Conservation (phyloP, 495 filamentous ascomycete genomes). For the Thermothielavioides terrestris region DNA sequence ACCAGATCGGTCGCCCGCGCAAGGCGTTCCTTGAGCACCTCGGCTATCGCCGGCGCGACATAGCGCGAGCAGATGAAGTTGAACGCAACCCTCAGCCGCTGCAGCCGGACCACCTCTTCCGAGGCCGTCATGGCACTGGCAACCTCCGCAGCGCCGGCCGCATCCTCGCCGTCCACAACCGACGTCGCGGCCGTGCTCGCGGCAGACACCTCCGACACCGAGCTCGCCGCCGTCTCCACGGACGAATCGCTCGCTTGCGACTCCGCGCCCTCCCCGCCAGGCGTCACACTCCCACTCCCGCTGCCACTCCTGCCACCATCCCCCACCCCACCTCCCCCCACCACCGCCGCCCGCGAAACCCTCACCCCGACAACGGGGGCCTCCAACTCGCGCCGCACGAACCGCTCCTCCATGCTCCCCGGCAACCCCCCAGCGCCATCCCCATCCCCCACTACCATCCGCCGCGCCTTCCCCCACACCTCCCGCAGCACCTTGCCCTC, state of each 20-base stretch:
- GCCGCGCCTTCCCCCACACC: slow-evolving; percentile 61
- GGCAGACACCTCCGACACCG: slow-evolving; percentile 23
- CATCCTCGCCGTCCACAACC: slow-evolving; percentile 18
- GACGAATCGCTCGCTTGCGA: slow-evolving; percentile 32
- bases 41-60: slow-evolving; percentile 45
- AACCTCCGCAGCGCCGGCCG: slow-evolving; percentile 21
- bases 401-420: slow-evolving; percentile 74
- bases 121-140: slow-evolving; percentile 41
- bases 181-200: slow-evolving; percentile 35
- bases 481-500: slow-evolving; percentile 58
- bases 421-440: slow-evolving; percentile 48
- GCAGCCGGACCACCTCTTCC: slow-evolving; percentile 48
- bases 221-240: slow-evolving; percentile 29
- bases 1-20: slow-evolving; percentile 27
- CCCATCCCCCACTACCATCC: slow-evolving; percentile 48
- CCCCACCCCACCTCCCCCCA: too few relatives aligned
- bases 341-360: slow-evolving; percentile 1
- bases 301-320: slow-evolving; percentile 17
- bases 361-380: slow-evolving; percentile 60
- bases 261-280: slow-evolving; percentile 25
- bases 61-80: slow-evolving; percentile 71
- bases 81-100: slow-evolving; percentile 65
- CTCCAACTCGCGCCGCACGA: slow-evolving; percentile 66
- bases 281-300: slow-evolving; percentile 21
- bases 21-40: slow-evolving; percentile 42